Conservation (phyloP, 441 rosid genomes). For the Dalechampia spathulata region DNA sequence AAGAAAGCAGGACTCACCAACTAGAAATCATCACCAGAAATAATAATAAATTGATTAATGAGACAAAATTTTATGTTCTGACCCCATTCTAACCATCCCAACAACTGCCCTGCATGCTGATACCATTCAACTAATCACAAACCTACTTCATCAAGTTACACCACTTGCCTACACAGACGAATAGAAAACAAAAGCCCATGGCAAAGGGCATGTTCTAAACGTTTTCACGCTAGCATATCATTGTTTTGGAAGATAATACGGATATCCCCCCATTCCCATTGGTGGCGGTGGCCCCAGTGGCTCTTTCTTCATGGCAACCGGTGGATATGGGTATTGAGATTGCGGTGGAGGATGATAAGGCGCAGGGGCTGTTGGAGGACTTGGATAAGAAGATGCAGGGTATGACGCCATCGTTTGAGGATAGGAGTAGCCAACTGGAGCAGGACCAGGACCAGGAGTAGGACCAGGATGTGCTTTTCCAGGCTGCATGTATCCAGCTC, state of each 20-base stretch:
- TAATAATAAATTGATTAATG: no score
- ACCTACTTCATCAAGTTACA: no score
- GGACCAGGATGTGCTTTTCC: conserved; percentile 31
- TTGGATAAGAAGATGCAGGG: conserved; percentile 29
- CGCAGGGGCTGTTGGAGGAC: conserved; percentile 28
- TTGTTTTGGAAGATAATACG: conserved; percentile 29
- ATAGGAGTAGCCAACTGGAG: conserved; percentile 35
- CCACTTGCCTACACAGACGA: no score
- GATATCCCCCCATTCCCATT: conserved; percentile 44
- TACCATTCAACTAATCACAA: no score
- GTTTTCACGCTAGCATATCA: no score
- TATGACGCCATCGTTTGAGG: conserved; percentile 35
- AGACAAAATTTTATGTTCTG: no score
- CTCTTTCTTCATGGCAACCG: conserved; percentile 30
- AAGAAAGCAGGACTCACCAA: no score
- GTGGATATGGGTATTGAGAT: conserved; percentile 28
- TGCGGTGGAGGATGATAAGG: conserved; percentile 35
- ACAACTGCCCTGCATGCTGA: no score
- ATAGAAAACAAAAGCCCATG: no score
- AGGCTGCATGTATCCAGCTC: conserved; percentile 36
- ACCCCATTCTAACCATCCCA: no score
- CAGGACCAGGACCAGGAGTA: conserved; percentile 21
- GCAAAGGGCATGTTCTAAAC: no score
- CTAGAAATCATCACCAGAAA: no score
- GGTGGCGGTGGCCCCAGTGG: conserved; percentile 25